These are phyloP conservation scores for Solanum etuberosum DNA, from an alignment of 257 asterid species.

Conservation along the genomic window DNA sequence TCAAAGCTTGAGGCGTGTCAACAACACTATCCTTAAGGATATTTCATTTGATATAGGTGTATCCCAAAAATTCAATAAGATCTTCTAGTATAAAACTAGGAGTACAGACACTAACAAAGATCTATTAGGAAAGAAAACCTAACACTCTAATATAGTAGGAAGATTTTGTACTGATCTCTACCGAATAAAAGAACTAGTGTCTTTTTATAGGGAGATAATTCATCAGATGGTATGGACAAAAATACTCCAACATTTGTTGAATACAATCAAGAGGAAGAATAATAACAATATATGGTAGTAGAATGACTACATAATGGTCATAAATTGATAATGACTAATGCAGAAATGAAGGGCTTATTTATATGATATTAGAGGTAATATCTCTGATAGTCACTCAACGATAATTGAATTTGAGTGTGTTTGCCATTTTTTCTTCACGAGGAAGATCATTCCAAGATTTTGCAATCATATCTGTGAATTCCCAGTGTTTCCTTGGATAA, in stretches of 20 bases:
- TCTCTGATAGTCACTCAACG: not conserved
- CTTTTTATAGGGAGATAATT: not conserved
- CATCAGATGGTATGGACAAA: not conserved
- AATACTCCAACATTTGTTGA: not conserved
- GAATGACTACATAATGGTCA: too few species aligned
- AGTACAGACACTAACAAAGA: not conserved
- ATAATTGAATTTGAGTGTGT: not conserved
- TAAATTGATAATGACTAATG: not conserved
- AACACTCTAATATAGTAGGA: not conserved
- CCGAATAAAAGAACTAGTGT: not conserved
- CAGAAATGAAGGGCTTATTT: too few species aligned
- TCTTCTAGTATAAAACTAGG: not conserved
- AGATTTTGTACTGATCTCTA: too few species aligned
- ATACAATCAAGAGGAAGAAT: not conserved
- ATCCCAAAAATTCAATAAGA: too few species aligned
- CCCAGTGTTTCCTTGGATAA: not conserved
- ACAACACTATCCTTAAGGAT: too few species aligned
- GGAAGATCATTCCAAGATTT: not conserved
- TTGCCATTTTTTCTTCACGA: not conserved
- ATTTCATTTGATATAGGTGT: too few species aligned
- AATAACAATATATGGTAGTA: not conserved
- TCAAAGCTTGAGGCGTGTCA: accelerated
- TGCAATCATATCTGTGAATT: not conserved
- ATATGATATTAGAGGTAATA: too few species aligned
- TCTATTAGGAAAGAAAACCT: not conserved